These are phyloP conservation scores for Verticillium isaacii DNA, from an alignment of 2,329 filamentous ascomycete genomes.

Conservation along the genomic window DNA sequence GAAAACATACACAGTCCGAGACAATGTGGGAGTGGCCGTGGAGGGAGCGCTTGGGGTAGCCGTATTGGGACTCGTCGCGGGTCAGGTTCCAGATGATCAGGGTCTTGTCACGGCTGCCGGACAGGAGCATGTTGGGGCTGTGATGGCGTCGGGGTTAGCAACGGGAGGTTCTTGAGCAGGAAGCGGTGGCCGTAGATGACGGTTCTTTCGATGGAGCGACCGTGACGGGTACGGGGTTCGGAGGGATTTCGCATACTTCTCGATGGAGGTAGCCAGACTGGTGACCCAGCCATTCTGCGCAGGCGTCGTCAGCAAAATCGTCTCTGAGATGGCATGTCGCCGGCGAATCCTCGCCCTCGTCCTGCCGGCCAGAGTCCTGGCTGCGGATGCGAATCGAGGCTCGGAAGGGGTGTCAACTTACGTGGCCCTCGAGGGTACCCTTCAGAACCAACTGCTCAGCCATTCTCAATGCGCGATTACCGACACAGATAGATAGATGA, in stretches of 20 bases:
- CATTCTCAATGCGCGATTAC: conserved; percentile 54
- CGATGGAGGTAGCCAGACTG: conserved; percentile 94
- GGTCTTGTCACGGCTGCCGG: conserved; percentile 94
- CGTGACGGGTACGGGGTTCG: conserved; percentile 2
- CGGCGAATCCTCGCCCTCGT: conserved; percentile 14
- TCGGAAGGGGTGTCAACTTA: conserved; percentile 38
- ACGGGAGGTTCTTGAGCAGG: conserved; percentile 7
- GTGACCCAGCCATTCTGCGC: conserved; percentile 92
- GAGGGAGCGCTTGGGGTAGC: conserved; percentile 98
- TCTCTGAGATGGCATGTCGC: conserved; percentile 4
- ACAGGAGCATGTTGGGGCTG: conserved; percentile 99
- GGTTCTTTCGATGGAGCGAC: conserved; percentile 12
- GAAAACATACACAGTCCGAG: conserved; percentile 90
- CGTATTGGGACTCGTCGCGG: conserved; percentile 96
- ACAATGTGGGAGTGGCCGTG: conserved; percentile 99
- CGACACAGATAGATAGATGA: conserved; percentile 34
- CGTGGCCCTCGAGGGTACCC: conserved; percentile 96
- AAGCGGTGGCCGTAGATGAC: neutral
- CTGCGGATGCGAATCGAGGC: neutral
- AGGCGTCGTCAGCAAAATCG: conserved; percentile 12
- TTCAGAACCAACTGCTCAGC: conserved; percentile 94
- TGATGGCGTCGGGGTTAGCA: conserved; percentile 20
- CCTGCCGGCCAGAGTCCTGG: neutral
- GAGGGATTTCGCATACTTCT: conserved; percentile 67
- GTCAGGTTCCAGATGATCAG: conserved; percentile 99